Base-by-base conservation (phyloP, 2,329 filamentous ascomycete genomes). In the Pseudogymnoascus sp. region DNA sequence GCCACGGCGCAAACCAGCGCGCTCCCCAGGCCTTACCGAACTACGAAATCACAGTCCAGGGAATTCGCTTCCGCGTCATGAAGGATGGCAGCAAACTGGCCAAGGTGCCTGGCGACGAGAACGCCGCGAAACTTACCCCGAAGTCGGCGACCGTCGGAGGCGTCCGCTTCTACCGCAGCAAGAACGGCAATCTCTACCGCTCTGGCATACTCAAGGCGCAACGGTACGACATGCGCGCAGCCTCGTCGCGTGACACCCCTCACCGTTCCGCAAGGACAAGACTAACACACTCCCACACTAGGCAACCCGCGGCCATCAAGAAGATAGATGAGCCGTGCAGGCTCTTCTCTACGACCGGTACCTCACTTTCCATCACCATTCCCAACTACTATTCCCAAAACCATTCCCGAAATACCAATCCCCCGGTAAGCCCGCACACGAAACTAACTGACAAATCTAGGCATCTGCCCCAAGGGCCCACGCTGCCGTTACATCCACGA, bases 401-500 rank as follows among this genome's bases (percentile, higher is more conserved):
- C 14, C 1, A 53, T 12, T 6, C n/a, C 50, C 16, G n/a, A 56
- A 33, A 14, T 56, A 21, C 50, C 50, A 56, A 33, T 7, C n/a
- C n/a, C 25, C 28, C 5, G 50, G 50, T 56, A 56, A 56, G 50
- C 50, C 28, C 50, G n/a, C 28, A 33, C n/a, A 56, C n/a, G 16
- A 33, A 3, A 56, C 50, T 56, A 33, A 56, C 50, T 56, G 25
- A 33, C 28, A 56, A 67, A 62, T 64, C 37, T 80, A 96, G 94
- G 94, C 78, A 88, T 87, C 67, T 99, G 94, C 75, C 80, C 85
- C 63, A 91, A 91, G 75, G 92, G 93, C 64, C 88, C 89, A 6
- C 79, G 77, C 59, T 99, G 94, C 76, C 87, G 84, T 63, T 94
- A 89, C 73, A 79, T 86, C 60, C 94, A 99, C 80, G 90, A 99